phyloP scores from a whole-genome alignment of 78 protist genomes.

The Dictyostelium brefeldianum region DNA sequence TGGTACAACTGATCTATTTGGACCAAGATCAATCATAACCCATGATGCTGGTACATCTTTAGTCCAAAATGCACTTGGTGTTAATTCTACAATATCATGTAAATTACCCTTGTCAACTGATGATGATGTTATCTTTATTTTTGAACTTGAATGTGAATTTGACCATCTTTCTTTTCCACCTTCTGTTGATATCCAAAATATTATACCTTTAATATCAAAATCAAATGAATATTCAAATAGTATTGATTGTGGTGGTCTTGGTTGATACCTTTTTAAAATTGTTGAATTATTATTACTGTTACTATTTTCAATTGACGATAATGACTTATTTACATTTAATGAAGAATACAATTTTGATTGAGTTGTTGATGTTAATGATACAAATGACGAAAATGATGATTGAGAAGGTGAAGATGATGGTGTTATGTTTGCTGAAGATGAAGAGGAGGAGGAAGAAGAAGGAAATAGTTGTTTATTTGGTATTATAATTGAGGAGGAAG shows the following conservation, averaged over 20 bases:
- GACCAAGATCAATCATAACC: conserved; percentile 87
- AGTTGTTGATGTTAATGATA: not conserved
- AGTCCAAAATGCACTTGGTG: conserved; percentile 88
- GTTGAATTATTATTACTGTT: not conserved
- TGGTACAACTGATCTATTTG: conserved; percentile 70
- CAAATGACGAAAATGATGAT: not conserved
- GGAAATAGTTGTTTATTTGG: not conserved
- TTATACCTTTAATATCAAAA: conserved; percentile 78
- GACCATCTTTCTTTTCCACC: conserved; percentile 56
- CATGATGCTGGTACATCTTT: conserved; percentile 91
- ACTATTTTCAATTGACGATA: not conserved
- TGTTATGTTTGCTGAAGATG: not conserved
- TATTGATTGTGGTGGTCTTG: conserved; percentile 73
- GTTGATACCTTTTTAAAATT: conserved; percentile 23
- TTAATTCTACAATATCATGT: conserved; percentile 39
- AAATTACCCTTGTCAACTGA: conserved; percentile 59
- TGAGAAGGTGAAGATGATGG: not conserved
- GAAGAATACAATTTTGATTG: not conserved
- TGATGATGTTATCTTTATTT: conserved; percentile 39
- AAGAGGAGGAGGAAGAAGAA: not conserved
- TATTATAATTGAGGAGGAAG: not conserved
- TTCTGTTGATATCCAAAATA: conserved; percentile 74
- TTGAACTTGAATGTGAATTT: conserved; percentile 37
- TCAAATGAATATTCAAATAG: conserved; percentile 74
- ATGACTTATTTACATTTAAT: not conserved